Evolutionary conservation across 1,139 yeast species (phyloP), one percentile per base, ranked within the genome.

Genomic region (Candida buenavistaensis): DNA sequence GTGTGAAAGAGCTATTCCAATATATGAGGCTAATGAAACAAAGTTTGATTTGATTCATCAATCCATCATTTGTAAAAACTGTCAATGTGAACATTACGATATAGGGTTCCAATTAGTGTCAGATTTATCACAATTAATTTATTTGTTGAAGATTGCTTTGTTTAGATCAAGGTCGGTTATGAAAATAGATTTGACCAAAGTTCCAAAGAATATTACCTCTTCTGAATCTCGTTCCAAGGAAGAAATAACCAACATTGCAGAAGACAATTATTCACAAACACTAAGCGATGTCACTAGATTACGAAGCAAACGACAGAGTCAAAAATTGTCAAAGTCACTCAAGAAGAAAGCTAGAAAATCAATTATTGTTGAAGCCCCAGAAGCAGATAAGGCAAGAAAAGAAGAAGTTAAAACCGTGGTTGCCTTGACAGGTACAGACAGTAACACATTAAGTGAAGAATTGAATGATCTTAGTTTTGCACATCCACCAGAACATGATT

Each of bases 121-220:
- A 4, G 82, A 80, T 42, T 70, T 88, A 33, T 59, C 78, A 14
- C 97, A 92, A 57, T 74, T 88, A 53, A 69, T 82, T 16, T 88
- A 80, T 54, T 63, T 92, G 33, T 65, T 90, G 45, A 84, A 86
- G 50, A 89, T 92, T 46, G 97, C 97, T 0, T 68, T 89, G 32
- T 77, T 83, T 5, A 72, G 97, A 39, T 82, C 96, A 2, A 80
- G 77, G 48, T 73, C 81, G 14, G 89, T 84, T 0, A 78, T 87
- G 75, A 69, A 51, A 43, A 39, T 57, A 24, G 48, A 45, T 28
- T 41, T 45, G 16, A 26, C 26, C 5, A 35, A 32, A 15, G 23
- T 24, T n/a, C 37, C 38, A 10, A 14, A 14, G n/a, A 28, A 19
- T 17, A 16, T 12, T 12, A 13, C 11, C 16, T 12, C 15, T 13